A percentile compares a stretch with the other conserved stretches of the same genome.
Evolutionary conservation across 768 basidiomycete species (phyloP).

Genomic region (Russula virescens): DNA sequence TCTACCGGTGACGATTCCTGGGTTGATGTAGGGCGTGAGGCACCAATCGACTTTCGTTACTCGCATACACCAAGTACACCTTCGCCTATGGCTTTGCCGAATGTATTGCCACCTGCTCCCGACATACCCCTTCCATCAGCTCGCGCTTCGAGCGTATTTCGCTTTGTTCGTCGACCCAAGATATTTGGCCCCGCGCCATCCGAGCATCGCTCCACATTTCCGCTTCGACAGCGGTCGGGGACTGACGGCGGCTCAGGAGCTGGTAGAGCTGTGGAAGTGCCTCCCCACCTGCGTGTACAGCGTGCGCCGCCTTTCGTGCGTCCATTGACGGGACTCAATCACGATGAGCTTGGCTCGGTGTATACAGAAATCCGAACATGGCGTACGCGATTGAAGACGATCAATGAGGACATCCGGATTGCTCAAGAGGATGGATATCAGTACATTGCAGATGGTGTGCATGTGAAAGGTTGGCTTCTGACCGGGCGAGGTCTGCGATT

Average conservation of each 20-base stretch:
- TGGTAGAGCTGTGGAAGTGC: constrained; percentile 41
- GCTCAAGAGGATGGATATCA: constrained; percentile 61
- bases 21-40: constrained; percentile 51
- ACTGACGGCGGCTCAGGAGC: constrained; percentile 32
- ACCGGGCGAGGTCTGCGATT: constrained; percentile 62
- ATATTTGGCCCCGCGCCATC: constrained; percentile 27
- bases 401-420: constrained; percentile 69
- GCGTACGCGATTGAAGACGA: constrained; percentile 62
- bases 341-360: constrained; percentile 55
- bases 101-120: constrained; percentile 3
- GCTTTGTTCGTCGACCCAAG: constrained; percentile 21
- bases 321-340: constrained; percentile 66
- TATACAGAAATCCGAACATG: constrained; percentile 67
- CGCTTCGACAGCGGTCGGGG: constrained; percentile 39
- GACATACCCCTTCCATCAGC: constrained; percentile 24
- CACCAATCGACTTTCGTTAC: constrained; percentile 34
- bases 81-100: constrained; percentile 2
- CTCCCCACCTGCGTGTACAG: constrained; percentile 62
- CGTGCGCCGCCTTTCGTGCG: constrained; percentile 65
- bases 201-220: constrained; percentile 57
- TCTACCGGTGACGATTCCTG: constrained; percentile 40
- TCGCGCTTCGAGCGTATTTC: constrained; percentile 19
- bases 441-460: constrained; percentile 63
- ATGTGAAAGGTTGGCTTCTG: constrained; percentile 73
- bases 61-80: constrained; percentile 22